phyloP scores from a whole-genome alignment of 2,329 filamentous ascomycete genomes.

The Myriosclerotinia scirpicola region DNA sequence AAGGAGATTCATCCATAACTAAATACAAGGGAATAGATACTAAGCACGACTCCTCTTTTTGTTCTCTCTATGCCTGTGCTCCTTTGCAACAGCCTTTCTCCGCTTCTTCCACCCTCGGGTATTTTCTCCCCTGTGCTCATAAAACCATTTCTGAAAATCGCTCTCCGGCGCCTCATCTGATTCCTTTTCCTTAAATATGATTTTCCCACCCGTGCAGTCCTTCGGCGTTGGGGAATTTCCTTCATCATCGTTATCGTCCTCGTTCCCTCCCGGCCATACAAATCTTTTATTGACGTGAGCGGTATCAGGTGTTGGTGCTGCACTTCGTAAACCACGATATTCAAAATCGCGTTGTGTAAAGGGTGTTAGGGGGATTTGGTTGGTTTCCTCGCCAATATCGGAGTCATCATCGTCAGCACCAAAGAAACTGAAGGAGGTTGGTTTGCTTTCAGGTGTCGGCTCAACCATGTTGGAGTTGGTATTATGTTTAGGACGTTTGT shows the following conservation, averaged over 20 bases:
- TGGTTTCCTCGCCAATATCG: conserved; percentile 45
- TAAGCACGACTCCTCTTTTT: conserved; percentile 48
- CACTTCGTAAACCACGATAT: conserved; percentile 73
- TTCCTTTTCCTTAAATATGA: conserved; percentile 29
- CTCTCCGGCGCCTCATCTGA: conserved; percentile 37
- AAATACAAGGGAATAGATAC: neutral
- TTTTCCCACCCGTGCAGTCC: conserved; percentile 26
- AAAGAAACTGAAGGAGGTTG: conserved; percentile 76
- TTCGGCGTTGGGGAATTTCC: conserved; percentile 35
- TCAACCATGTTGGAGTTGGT: conserved; percentile 34
- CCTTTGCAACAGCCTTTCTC: conserved; percentile 62
- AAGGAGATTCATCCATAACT: conserved; percentile 10
- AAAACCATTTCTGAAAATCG: conserved; percentile 68
- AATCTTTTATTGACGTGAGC: conserved; percentile 69
- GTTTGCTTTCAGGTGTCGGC: conserved; percentile 41
- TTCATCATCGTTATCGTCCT: conserved; percentile 47
- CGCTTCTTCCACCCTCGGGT: conserved; percentile 67
- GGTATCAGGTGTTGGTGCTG: conserved; percentile 92
- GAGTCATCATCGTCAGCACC: conserved; percentile 49
- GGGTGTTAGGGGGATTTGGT: conserved; percentile 70
- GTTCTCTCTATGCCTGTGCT: conserved; percentile 66
- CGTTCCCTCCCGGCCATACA: conserved; percentile 51
- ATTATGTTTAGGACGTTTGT: conserved; percentile 66
- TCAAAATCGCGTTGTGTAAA: conserved; percentile 79
- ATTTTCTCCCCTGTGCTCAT: conserved; percentile 63